phyloP scores from a whole-genome alignment of 2,329 filamentous ascomycete genomes.

The Fusarium continuum region DNA sequence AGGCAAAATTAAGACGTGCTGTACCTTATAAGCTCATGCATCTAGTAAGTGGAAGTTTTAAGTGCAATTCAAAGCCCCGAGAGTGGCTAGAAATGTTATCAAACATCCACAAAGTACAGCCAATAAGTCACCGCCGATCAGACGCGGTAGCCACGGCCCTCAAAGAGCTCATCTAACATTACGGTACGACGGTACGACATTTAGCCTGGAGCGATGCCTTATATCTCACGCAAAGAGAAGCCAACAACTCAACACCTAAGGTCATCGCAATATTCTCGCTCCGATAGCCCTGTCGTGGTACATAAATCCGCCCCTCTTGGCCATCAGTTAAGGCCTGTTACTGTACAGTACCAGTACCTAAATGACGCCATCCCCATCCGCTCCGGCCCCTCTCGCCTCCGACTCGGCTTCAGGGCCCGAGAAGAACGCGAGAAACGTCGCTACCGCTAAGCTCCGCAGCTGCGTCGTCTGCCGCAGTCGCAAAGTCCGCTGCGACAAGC shows the following conservation, averaged over 20 bases:
- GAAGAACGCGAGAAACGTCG: slow-evolving; percentile 35
- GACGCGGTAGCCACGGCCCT: too few relatives aligned
- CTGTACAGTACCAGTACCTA: neutral
- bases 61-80: too few relatives aligned
- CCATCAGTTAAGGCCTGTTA: too few relatives aligned
- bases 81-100: too few relatives aligned
- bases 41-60: too few relatives aligned
- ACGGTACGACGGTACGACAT: neutral
- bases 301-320: too few relatives aligned
- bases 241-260: too few relatives aligned
- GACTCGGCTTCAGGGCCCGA: slow-evolving; percentile 36
- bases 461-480: slow-evolving; percentile 62
- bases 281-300: too few relatives aligned
- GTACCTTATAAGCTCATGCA: too few relatives aligned
- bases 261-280: neutral
- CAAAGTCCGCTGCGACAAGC: slow-evolving; percentile 67
- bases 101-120: neutral
- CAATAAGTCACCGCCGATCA: neutral
- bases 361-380: slow-evolving; percentile 10
- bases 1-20: neutral
- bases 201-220: neutral
- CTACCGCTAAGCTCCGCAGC: slow-evolving; percentile 51
- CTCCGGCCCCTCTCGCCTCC: slow-evolving; percentile 9
- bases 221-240: neutral
- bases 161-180: too few relatives aligned